A percentile compares a stretch with the other conserved stretches of the same genome.
phyloP scores from a whole-genome alignment of 2,329 filamentous ascomycete genomes.

The Lasiodiplodia gonubiensis region DNA sequence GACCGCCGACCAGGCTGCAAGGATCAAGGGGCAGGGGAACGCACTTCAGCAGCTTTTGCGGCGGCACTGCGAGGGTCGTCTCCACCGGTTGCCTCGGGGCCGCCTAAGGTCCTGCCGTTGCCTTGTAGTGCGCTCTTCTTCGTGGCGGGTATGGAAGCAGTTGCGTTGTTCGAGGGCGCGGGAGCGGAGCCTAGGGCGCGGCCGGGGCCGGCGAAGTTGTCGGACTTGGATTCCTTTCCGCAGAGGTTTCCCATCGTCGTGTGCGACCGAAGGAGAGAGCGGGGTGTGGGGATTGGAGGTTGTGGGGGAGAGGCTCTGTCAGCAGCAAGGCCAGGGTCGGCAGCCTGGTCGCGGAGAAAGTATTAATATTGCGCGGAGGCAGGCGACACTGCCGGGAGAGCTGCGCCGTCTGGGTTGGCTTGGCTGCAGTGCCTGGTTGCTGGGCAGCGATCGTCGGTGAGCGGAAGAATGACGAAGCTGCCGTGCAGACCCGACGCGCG shows the following conservation, averaged over 20 bases:
- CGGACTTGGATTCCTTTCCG: slow-evolving; percentile 65
- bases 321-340: not conserved
- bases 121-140: slow-evolving; percentile 59
- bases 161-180: slow-evolving; percentile 48
- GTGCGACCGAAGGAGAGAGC: not conserved
- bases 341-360: not conserved
- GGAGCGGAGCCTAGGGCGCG: slow-evolving; percentile 68
- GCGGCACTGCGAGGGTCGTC: slow-evolving; percentile 68
- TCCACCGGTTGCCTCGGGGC: slow-evolving; percentile 40
- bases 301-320: slow-evolving; percentile 4
- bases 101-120: slow-evolving; percentile 69
- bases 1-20: not conserved
- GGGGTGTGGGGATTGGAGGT: not conserved
- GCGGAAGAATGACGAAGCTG: slow-evolving; percentile 1
- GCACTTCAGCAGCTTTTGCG: slow-evolving; percentile 82
- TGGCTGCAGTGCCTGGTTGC: slow-evolving; percentile 11
- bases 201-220: slow-evolving; percentile 71
- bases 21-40: slow-evolving; percentile 39
- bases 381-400: not conserved
- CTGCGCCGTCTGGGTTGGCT: slow-evolving; percentile 6
- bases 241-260: slow-evolving; percentile 83
- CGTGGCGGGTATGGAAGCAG: slow-evolving; percentile 36
- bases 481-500: not conserved
- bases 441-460: slow-evolving; percentile 19
- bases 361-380: not conserved